These are phyloP conservation scores for Stagonosporopsis vannaccii DNA, from an alignment of 2,329 filamentous ascomycete species.

Conservation along the genomic window DNA sequence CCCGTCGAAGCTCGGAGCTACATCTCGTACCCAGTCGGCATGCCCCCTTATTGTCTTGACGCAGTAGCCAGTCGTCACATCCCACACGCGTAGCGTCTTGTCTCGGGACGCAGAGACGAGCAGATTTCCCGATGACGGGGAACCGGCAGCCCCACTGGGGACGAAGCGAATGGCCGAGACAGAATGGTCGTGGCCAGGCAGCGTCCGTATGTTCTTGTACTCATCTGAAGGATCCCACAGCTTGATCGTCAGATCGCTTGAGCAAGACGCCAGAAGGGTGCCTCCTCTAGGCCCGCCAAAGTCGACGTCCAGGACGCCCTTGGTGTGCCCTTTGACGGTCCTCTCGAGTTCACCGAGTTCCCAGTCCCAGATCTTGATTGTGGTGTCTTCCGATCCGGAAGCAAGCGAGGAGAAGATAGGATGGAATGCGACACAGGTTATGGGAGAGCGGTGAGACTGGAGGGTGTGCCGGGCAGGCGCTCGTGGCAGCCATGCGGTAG, in stretches of 20 bases:
- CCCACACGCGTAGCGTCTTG: slow-evolving; percentile 86
- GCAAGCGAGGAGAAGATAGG: slow-evolving; percentile 90
- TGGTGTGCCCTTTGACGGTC: slow-evolving; percentile 92
- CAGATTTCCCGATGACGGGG: slow-evolving; percentile 80
- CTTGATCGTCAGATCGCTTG: slow-evolving; percentile 90
- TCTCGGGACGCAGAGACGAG: slow-evolving; percentile 87
- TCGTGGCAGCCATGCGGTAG: slow-evolving; percentile 84
- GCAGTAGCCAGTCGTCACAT: slow-evolving; percentile 91
- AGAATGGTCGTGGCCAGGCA: slow-evolving; percentile 91
- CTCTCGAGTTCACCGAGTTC: slow-evolving; percentile 88
- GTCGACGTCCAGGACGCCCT: slow-evolving; percentile 85
- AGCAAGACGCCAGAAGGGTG: slow-evolving; percentile 82
- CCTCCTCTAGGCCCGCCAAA: slow-evolving; percentile 85
- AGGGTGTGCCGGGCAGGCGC: slow-evolving; percentile 81
- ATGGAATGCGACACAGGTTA: slow-evolving; percentile 91
- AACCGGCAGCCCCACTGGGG: slow-evolving; percentile 79
- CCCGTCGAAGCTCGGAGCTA: slow-evolving; percentile 82
- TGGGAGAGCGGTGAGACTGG: slow-evolving; percentile 79
- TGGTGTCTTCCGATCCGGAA: slow-evolving; percentile 89
- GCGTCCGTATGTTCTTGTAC: slow-evolving; percentile 92
- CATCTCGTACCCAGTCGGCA: slow-evolving; percentile 88
- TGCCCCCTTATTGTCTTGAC: slow-evolving; percentile 89
- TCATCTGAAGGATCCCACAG: slow-evolving; percentile 92
- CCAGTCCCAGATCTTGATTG: slow-evolving; percentile 98
- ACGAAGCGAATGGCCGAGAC: slow-evolving; percentile 90